Evolutionary conservation across 2,329 filamentous ascomycete species (phyloP).

Genomic region (Pseudopithomyces maydicus): DNA sequence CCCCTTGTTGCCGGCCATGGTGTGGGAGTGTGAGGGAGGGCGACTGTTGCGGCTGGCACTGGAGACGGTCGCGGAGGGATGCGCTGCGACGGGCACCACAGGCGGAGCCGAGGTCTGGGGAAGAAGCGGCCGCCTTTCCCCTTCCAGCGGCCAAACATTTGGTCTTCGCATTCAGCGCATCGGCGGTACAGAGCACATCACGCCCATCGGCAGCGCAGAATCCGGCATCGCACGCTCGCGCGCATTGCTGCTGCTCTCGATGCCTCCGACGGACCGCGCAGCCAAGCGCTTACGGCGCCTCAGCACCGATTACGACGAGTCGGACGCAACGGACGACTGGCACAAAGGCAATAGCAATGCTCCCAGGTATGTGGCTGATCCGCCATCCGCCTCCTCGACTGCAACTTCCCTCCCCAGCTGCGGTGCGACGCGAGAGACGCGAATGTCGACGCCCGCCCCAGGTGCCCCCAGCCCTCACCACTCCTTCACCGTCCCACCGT

Average conservation of each 20-base stretch:
- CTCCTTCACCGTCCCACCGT: not conserved
- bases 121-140: not conserved
- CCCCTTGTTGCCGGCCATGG: slow-evolving; percentile 16
- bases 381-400: slow-evolving; percentile 3
- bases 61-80: too few relatives aligned
- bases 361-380: slow-evolving; percentile 33
- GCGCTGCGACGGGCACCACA: not conserved
- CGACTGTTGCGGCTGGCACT: not conserved
- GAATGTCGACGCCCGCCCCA: not conserved
- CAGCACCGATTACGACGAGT: slow-evolving; percentile 47
- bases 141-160: not conserved
- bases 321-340: slow-evolving; percentile 39
- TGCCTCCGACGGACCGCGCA: slow-evolving; percentile 35
- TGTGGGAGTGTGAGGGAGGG: not conserved
- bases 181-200: not conserved
- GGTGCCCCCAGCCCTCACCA: not conserved
- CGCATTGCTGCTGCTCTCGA: not conserved
- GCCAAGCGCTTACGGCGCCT: slow-evolving; percentile 47
- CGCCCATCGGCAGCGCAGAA: not conserved
- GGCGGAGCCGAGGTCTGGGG: slow-evolving; percentile 7
- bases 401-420: slow-evolving; percentile 4
- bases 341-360: slow-evolving; percentile 37
- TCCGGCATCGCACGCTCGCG: not conserved
- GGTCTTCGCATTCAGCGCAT: not conserved
- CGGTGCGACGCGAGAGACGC: slow-evolving; percentile 10